These are phyloP conservation scores for Kokia cookei DNA, from an alignment of 441 rosid species.

Conservation along the genomic window DNA sequence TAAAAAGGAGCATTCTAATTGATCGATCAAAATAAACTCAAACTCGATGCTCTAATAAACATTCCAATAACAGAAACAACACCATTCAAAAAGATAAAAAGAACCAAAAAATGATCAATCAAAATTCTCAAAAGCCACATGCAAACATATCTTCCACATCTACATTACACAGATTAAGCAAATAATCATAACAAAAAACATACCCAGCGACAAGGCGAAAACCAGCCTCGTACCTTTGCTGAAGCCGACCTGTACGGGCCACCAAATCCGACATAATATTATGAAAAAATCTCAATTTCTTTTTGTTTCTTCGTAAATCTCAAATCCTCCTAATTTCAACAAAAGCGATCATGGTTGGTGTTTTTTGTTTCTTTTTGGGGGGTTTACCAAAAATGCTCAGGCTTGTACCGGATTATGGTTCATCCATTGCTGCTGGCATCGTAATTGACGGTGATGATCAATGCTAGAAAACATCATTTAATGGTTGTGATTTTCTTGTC, in stretches of 20 bases:
- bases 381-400: constrained; percentile 18
- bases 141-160: neutral
- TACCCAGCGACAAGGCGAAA: constrained; percentile 97
- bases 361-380: constrained; percentile 1
- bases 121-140: neutral
- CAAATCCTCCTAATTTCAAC: constrained; percentile 10
- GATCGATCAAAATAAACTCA: neutral
- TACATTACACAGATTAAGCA: neutral
- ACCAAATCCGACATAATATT: constrained; percentile 79
- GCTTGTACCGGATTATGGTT: constrained; percentile 25
- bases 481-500: constrained; percentile 7
- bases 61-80: neutral
- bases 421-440: constrained; percentile 25
- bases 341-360: constrained; percentile 3
- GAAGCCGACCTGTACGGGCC: constrained; percentile 98
- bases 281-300: neutral
- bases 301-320: neutral
- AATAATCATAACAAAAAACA: neutral
- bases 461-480: constrained; percentile 29
- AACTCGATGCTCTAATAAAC: neutral
- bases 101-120: neutral
- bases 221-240: constrained; percentile 86
- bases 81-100: neutral
- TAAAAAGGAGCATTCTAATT: neutral
- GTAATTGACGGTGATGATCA: constrained; percentile 28